Evolutionary conservation across 176 grass and related monocot species (phyloP).

Genomic region (Oropetium thomaeum): DNA sequence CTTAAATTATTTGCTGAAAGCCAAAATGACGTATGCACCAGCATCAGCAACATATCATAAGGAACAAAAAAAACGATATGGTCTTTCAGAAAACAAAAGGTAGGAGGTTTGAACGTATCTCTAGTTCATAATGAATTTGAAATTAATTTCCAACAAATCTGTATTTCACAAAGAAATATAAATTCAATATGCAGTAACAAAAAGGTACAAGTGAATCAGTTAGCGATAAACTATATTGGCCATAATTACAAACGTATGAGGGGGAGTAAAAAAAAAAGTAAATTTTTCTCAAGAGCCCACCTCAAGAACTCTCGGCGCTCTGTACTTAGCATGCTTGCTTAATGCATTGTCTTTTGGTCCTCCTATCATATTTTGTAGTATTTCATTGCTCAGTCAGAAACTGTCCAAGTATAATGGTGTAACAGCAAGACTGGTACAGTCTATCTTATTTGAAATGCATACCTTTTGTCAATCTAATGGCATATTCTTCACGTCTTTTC

Average conservation of each 20-base stretch:
- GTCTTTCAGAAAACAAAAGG: neutral
- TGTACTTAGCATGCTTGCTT: neutral
- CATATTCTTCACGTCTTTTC: slow-evolving; percentile 43
- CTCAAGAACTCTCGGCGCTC: slow-evolving; percentile 56
- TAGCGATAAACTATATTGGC: too few species aligned
- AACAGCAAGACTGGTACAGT: too few species aligned
- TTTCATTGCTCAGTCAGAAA: slow-evolving; percentile 21
- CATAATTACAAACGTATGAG: too few species aligned
- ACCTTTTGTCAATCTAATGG: slow-evolving; percentile 15
- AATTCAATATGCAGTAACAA: too few species aligned
- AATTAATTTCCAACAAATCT: neutral
- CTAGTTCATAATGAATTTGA: neutral
- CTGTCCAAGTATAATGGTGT: neutral
- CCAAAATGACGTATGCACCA: neutral
- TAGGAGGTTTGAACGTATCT: neutral
- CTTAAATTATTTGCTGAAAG: neutral
- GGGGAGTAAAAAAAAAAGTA: too few species aligned
- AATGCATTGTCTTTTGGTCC: neutral
- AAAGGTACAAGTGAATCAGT: neutral
- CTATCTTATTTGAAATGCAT: neutral
- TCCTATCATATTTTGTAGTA: slow-evolving; percentile 3
- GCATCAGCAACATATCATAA: neutral
- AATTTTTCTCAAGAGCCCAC: slow-evolving; percentile 11
- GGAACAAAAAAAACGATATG: neutral
- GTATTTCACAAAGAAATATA: neutral